Evolutionary conservation across 176 grass and related monocot species (phyloP).

Genomic region (Elymus sibiricus): DNA sequence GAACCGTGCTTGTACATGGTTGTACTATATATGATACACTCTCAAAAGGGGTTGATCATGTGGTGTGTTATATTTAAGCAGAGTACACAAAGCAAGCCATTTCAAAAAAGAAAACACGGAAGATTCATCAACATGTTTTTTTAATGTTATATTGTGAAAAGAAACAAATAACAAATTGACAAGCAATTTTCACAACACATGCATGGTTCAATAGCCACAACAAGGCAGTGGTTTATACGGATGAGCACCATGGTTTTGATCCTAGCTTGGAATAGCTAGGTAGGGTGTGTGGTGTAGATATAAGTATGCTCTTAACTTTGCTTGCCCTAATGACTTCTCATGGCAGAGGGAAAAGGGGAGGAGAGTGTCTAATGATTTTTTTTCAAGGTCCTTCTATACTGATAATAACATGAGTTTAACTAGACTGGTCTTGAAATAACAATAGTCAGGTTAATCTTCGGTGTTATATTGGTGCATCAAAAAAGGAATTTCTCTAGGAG

Average conservation of each 20-base stretch:
- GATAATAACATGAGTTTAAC: too few relatives aligned
- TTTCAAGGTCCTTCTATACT: too few relatives aligned
- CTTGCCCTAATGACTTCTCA: too few relatives aligned
- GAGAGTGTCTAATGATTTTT: too few relatives aligned
- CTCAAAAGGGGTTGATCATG: not conserved
- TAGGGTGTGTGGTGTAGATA: slow-evolving; percentile 9
- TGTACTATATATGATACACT: not conserved
- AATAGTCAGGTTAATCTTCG: not conserved
- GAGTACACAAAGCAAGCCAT: not conserved
- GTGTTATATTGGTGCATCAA: not conserved
- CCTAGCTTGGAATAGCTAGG: not conserved
- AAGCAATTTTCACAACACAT: not conserved
- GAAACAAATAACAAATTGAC: not conserved
- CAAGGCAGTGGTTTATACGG: slow-evolving; percentile 7
- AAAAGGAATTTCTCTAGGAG: not conserved
- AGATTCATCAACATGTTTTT: not conserved
- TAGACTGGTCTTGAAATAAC: not conserved
- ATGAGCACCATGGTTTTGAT: slow-evolving; percentile 1
- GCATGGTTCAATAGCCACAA: not conserved
- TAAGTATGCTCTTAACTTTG: slow-evolving; percentile 24
- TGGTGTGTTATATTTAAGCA: not conserved
- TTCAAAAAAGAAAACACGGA: not conserved
- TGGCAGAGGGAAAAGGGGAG: too few relatives aligned
- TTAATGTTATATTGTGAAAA: not conserved
- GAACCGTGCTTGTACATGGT: not conserved